Conservation (phyloP, 352 stramenopile genomes). For the Blastocystis sp. region DNA sequence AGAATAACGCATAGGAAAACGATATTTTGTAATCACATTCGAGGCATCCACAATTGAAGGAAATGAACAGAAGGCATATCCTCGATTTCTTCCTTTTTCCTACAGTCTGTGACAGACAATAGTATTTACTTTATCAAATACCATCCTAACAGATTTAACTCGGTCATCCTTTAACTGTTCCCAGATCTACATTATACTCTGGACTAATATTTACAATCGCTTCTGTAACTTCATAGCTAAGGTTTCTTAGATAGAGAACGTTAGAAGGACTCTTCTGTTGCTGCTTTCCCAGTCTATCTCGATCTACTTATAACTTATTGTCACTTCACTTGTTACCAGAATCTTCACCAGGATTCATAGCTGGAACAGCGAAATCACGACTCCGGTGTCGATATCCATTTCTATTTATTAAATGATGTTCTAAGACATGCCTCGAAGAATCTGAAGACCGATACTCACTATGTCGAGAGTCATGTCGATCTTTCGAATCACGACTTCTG, state of each 20-base stretch:
- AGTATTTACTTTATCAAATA: constrained; percentile 23
- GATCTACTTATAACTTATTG: no score
- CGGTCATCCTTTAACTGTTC: constrained; percentile 19
- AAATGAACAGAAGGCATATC: constrained; percentile 41
- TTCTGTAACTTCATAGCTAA: constrained; percentile 36
- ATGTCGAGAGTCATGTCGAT: neutral
- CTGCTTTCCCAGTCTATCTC: no score
- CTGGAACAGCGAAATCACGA: neutral
- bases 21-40: constrained; percentile 61
- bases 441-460: neutral
- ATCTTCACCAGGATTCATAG: neutral
- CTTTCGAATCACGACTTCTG: neutral
- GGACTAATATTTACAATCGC: constrained; percentile 15
- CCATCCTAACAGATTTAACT: constrained; percentile 23
- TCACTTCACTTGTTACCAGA: no score
- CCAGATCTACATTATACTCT: constrained; percentile 23
- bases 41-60: constrained; percentile 59
- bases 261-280: neutral
- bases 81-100: constrained; percentile 1
- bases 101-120: neutral
- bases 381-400: neutral
- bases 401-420: neutral
- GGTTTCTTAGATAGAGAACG: constrained; percentile 13
- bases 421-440: neutral
- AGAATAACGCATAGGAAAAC: constrained; percentile 8